These are phyloP conservation scores for Plectosphaerella cucumerina DNA, from an alignment of 2,329 filamentous ascomycete genomes.

Conservation along the genomic window DNA sequence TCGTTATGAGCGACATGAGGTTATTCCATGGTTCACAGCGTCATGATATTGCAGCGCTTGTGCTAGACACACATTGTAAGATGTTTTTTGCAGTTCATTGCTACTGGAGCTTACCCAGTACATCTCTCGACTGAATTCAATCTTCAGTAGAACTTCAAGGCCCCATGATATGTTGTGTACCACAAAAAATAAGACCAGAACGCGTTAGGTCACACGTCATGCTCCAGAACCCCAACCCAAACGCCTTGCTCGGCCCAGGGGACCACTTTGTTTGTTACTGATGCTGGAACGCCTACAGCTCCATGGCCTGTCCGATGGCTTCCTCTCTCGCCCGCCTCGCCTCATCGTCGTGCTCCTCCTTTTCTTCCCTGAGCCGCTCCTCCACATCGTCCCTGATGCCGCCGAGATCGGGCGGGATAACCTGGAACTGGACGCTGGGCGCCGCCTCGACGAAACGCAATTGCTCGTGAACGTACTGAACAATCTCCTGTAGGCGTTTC, in stretches of 20 bases:
- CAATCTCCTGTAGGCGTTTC: slow-evolving; percentile 68
- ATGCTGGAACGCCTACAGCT: slow-evolving; percentile 28
- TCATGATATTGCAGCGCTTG: no score
- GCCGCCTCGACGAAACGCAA: slow-evolving; percentile 79
- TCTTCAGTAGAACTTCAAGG: no score
- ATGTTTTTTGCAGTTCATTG: no score
- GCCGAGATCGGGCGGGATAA: slow-evolving; percentile 73
- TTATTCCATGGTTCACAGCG: no score
- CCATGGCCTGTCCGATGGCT: slow-evolving; percentile 54
- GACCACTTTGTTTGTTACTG: no score
- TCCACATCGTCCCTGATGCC: slow-evolving; percentile 67
- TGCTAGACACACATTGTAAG: no score
- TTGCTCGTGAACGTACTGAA: slow-evolving; percentile 78
- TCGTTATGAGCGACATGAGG: no score
- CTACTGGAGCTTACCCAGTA: no score
- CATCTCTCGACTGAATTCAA: no score
- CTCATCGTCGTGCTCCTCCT: slow-evolving; percentile 52
- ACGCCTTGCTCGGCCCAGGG: no score
- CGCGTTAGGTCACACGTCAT: not conserved
- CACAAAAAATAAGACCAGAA: not conserved
- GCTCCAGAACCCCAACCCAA: not conserved
- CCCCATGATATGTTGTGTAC: no score
- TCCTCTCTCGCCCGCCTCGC: slow-evolving; percentile 51
- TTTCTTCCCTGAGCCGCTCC: slow-evolving; percentile 60
- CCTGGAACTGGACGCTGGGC: slow-evolving; percentile 81